Evolutionary conservation across 2,329 filamentous ascomycete genomes (phyloP).

Genomic region (Harringtonia aguacate): DNA sequence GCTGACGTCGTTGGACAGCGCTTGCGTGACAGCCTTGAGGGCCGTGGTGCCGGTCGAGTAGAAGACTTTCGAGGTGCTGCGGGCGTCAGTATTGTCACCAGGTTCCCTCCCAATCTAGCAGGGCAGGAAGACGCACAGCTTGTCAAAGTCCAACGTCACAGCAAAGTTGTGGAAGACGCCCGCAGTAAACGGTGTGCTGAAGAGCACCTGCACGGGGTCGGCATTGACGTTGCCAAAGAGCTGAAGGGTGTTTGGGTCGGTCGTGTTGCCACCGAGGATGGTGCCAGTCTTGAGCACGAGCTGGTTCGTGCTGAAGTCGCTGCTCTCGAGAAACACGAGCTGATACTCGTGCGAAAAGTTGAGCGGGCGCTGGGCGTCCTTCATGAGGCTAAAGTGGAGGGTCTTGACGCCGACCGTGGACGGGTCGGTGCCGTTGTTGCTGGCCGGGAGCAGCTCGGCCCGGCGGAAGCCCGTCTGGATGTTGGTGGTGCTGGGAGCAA

Average conservation of each 20-base stretch:
- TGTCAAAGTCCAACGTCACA: slow-evolving; percentile 43
- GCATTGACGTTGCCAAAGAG: slow-evolving; percentile 37
- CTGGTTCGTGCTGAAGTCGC: slow-evolving; percentile 38
- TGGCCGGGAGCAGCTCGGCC: slow-evolving; percentile 41
- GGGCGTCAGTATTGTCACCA: neutral
- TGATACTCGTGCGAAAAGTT: slow-evolving; percentile 54
- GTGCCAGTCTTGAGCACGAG: slow-evolving; percentile 45
- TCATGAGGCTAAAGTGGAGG: slow-evolving; percentile 48
- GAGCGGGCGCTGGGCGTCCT: slow-evolving; percentile 37
- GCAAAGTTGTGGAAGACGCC: slow-evolving; percentile 52
- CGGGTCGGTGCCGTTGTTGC: slow-evolving; percentile 38
- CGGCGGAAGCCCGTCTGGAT: slow-evolving; percentile 50
- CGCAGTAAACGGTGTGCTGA: slow-evolving; percentile 36
- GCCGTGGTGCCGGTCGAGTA: slow-evolving; percentile 38
- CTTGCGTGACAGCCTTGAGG: slow-evolving; percentile 34
- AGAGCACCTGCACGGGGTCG: slow-evolving; percentile 35
- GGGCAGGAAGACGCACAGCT: slow-evolving; percentile 30
- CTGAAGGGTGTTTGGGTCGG: slow-evolving; percentile 29
- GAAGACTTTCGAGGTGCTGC: slow-evolving; percentile 43
- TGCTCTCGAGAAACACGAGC: slow-evolving; percentile 38
- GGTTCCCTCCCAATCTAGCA: neutral
- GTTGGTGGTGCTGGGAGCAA: slow-evolving; percentile 35
- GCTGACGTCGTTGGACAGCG: slow-evolving; percentile 37
- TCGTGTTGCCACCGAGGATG: slow-evolving; percentile 28
- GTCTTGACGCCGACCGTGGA: slow-evolving; percentile 46